These are phyloP conservation scores for Dentipellis fragilis DNA, from an alignment of 768 basidiomycete species.

Conservation along the genomic window DNA sequence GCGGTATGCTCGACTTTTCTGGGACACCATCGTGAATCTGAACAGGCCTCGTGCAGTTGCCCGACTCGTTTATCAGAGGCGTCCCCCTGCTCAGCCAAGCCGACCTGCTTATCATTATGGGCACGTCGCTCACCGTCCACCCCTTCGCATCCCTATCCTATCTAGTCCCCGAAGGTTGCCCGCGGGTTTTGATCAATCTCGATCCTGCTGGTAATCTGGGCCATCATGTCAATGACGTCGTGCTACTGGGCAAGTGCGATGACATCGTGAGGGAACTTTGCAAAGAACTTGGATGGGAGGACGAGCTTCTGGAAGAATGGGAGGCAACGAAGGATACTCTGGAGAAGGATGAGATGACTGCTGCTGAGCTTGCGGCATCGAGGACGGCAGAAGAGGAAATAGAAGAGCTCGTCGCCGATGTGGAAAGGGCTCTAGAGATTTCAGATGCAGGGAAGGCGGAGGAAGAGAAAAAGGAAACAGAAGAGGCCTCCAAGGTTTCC, in stretches of 20 bases:
- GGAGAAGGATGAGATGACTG: neutral
- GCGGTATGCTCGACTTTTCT: constrained; percentile 21
- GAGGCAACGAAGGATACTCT: constrained; percentile 1
- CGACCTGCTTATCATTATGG: constrained; percentile 40
- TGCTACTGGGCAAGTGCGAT: constrained; percentile 13
- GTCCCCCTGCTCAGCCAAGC: constrained; percentile 48
- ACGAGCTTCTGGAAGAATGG: constrained; percentile 11
- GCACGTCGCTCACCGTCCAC: constrained; percentile 13
- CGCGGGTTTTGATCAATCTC: constrained; percentile 14
- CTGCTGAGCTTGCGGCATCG: neutral
- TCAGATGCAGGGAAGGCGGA: neutral
- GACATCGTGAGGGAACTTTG: constrained; percentile 11
- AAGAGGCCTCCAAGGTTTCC: neutral
- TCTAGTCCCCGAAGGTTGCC: constrained; percentile 5
- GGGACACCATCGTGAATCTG: neutral
- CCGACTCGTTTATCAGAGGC: constrained; percentile 51
- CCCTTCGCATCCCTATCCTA: constrained; percentile 11
- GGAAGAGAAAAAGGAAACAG: neutral
- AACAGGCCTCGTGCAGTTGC: constrained; percentile 40
- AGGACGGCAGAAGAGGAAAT: neutral
- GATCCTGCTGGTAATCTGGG: constrained; percentile 10
- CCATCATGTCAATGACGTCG: constrained; percentile 5
- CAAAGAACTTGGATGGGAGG: constrained; percentile 13
- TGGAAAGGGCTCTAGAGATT: neutral
- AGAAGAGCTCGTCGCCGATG: neutral